Base-by-base conservation (phyloP, 305 asterid genomes). In the Fraxinus velutina region DNA sequence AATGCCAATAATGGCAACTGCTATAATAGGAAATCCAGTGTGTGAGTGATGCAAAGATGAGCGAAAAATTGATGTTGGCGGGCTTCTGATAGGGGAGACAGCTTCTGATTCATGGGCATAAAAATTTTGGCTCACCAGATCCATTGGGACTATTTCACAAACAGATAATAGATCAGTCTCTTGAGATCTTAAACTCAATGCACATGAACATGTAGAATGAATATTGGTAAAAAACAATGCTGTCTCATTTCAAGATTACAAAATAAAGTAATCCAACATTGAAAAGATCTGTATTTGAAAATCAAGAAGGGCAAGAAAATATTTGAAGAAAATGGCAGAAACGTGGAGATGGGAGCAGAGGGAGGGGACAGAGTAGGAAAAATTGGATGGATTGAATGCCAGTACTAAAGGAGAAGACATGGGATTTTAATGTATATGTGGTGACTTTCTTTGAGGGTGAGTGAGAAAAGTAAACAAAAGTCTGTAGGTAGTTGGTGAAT, bases 1-100 rank as follows among this genome's bases (percentile, higher is more conserved):
- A 2, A 93, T 93, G 17, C 97, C 98, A 34, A 94, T 91, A 8
- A 92, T 85, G 55, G 98, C 98, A 5, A 93, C 90, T 17, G 93
- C 97, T 62, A 91, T 90, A 57, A 93, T 94, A 0, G 97, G 98
- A 74, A 94, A 94, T 17, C 91, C 85, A 0, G 90, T 10, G 88
- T 92, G 93, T 0, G 95, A 83, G 1, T 93, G 79, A 64, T 87
- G 92, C 36, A 60, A 8, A 47, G 86, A 72, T 1, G 92, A n/a
- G 81, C 77, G 72, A 24, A 83, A 68, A 47, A 64, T 10, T 73
- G 92, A 50, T 52, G 76, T 73, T 12, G 93, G 86, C 2, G 92
- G 91, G 84, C 76, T 80, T 33, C n/a, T 77, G 70, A 78, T 62
- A 4, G 89, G 85, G n/a, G 91, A 78, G 50, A 78, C 79, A 81